Percentiles rank a stretch among this genome's conserved stretches.
Conservation (phyloP, 768 basidiomycete species). For the Tylopilus plumbeoviolaceoides region DNA sequence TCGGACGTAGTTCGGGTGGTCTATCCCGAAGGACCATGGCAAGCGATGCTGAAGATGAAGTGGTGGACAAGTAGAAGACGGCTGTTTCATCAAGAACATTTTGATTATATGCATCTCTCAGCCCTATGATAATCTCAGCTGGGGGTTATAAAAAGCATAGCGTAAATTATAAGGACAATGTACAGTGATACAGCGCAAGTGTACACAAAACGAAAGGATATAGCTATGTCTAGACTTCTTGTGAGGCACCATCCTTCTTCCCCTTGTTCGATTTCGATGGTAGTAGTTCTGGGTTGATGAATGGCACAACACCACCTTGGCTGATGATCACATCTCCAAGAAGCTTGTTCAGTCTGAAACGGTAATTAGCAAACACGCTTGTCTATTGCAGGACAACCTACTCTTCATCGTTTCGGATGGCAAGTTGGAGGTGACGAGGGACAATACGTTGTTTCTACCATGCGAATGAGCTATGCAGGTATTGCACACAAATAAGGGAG, state of each 20-base stretch:
- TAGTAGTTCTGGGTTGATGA: slow-evolving; percentile 49
- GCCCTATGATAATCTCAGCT: not conserved
- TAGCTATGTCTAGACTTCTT: slow-evolving; percentile 40
- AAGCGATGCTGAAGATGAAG: slow-evolving; percentile 77
- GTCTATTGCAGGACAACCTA: slow-evolving; percentile 26
- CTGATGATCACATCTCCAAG: slow-evolving; percentile 64
- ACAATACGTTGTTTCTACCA: slow-evolving; percentile 68
- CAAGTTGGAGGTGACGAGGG: slow-evolving; percentile 72
- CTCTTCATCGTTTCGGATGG: slow-evolving; percentile 76
- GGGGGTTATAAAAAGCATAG: slow-evolving; percentile 25
- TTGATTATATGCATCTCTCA: not conserved
- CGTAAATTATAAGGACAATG: slow-evolving; percentile 26
- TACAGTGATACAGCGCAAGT: slow-evolving; percentile 24
- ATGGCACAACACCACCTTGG: slow-evolving; percentile 74
- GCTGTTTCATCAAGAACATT: no score
- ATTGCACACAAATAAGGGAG: not conserved
- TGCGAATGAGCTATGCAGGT: not conserved
- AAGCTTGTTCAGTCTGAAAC: slow-evolving; percentile 48
- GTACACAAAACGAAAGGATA: slow-evolving; percentile 1
- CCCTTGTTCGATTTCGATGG: slow-evolving; percentile 44
- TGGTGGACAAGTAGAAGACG: slow-evolving; percentile 44
- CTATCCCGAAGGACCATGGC: slow-evolving; percentile 77
- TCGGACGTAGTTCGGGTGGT: slow-evolving; percentile 44
- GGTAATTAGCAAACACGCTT: not conserved
- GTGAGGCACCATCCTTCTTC: slow-evolving; percentile 47